Percentiles rank a stretch among this genome's conserved stretches.
phyloP scores from a whole-genome alignment of 2,329 filamentous ascomycete genomes.

The Fusarium citri region DNA sequence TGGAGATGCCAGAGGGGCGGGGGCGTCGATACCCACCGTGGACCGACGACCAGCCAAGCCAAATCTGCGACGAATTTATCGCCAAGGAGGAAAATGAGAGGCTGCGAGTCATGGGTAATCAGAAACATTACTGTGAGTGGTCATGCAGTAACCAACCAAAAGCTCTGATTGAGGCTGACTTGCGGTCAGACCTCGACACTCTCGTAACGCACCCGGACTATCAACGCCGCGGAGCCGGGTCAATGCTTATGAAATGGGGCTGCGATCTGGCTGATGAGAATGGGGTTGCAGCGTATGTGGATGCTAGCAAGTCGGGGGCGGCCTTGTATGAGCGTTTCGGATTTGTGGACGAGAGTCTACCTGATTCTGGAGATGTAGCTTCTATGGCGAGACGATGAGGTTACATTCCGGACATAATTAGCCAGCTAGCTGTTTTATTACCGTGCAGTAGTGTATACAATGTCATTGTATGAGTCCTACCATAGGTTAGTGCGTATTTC shows the following conservation, averaged over 20 bases:
- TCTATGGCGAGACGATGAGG: conserved; percentile 25
- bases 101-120: conserved; percentile 29
- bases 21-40: conserved; percentile 35
- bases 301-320: conserved; percentile 36
- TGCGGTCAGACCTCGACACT: conserved; percentile 41
- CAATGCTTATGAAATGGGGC: conserved; percentile 43
- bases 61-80: conserved; percentile 31
- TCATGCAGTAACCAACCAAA: not conserved
- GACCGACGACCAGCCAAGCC: conserved; percentile 26
- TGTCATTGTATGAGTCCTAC: not conserved
- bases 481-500: not conserved
- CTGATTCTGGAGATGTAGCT: conserved; percentile 21
- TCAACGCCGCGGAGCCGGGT: conserved; percentile 42
- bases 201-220: conserved; percentile 45
- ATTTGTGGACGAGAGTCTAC: conserved; percentile 32
- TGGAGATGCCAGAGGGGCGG: conserved; percentile 17
- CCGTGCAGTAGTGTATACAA: not conserved
- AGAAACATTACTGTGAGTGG: conserved; percentile 33
- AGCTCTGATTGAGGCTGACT: not conserved
- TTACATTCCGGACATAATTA: not conserved
- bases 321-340: conserved; percentile 28
- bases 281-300: conserved; percentile 40
- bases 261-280: conserved; percentile 41
- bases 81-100: conserved; percentile 27
- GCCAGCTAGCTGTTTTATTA: not conserved